Evolutionary conservation across 768 basidiomycete genomes (phyloP), one percentile per base, ranked within the genome.

Genomic region (Boletus speciosus): DNA sequence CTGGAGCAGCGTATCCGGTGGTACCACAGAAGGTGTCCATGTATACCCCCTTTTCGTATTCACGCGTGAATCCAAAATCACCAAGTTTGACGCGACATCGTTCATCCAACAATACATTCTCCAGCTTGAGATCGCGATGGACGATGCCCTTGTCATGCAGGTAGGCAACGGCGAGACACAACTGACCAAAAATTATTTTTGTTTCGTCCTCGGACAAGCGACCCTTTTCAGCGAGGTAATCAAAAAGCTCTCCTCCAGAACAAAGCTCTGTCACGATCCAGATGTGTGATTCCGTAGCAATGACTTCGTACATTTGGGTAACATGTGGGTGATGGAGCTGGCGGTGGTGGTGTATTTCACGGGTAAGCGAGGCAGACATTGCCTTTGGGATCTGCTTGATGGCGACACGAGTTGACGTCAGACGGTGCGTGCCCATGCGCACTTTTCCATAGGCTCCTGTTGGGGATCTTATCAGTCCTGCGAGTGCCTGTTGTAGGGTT

Each of bases 191-290:
- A n/a, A 98, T 72, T 21, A 88, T 73, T 61, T 83, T 82, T 5
- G 92, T 78, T 73, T 99, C 97, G 39, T 85, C 82, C 70, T 96
- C 93, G 21, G 81, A 74, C 49, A 98, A 70, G 3, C 95, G 81
- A 21, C 93, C 92, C 63, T 96, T 91, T 76, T 99, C 97, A 14
- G 89, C 92, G 23, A 99, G 86, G 67, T 98, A 98, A 73, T 98
- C 97, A 72, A 98, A 99, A 29, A 99, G 82, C 71, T 99, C 97
- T 38, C 97, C 97, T 10, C 97, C 97, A 42, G 85, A 87, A 72
- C 97, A 98, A 34, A 99, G 85, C 67, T 99, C 97, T 15, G 94
- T 92, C 40, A 99, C 88, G 54, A 99, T 93, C 93, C 94, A 98
- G 66, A 99, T 95, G 59, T 84, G 82, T 25, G 83, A 82, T 73